Evolutionary conservation across 179 eudicot species (phyloP).

Genomic region (Beta corolliflora): DNA sequence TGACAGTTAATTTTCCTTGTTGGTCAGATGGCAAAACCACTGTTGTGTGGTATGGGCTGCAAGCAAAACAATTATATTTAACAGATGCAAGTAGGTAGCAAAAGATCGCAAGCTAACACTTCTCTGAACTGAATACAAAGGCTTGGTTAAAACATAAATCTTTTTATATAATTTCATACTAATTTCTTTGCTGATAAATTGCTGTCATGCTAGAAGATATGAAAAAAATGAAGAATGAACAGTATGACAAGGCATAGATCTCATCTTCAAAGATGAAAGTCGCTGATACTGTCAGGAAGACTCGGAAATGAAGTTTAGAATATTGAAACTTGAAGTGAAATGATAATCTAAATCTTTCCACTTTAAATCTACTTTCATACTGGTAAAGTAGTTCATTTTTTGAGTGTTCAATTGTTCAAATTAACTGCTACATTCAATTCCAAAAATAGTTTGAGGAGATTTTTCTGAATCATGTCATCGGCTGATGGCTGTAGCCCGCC

Average conservation of each 20-base stretch:
- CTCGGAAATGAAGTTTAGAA: background rate
- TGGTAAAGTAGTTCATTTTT: background rate
- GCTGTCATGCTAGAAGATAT: background rate
- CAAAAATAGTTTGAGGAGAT: too few relatives aligned
- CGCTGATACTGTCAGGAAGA: background rate
- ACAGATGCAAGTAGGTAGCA: conserved; percentile 18
- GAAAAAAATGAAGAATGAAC: background rate
- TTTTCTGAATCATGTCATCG: too few relatives aligned
- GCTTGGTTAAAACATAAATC: background rate
- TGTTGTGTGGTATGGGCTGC: conserved; percentile 87
- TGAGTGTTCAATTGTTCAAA: background rate
- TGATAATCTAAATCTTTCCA: background rate
- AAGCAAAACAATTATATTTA: conserved; percentile 23
- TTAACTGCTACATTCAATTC: background rate
- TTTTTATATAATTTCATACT: background rate
- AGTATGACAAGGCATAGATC: conserved; percentile 4
- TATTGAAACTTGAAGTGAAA: background rate
- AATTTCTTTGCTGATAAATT: background rate
- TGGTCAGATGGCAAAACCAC: conserved; percentile 55
- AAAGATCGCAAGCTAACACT: background rate
- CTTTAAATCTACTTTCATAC: background rate
- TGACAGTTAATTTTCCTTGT: conserved; percentile 68
- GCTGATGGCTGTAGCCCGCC: background rate
- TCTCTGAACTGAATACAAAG: background rate
- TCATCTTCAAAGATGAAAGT: background rate